These are phyloP conservation scores for Fusarium compactum DNA, from an alignment of 2,329 filamentous ascomycete genomes.

Conservation along the genomic window DNA sequence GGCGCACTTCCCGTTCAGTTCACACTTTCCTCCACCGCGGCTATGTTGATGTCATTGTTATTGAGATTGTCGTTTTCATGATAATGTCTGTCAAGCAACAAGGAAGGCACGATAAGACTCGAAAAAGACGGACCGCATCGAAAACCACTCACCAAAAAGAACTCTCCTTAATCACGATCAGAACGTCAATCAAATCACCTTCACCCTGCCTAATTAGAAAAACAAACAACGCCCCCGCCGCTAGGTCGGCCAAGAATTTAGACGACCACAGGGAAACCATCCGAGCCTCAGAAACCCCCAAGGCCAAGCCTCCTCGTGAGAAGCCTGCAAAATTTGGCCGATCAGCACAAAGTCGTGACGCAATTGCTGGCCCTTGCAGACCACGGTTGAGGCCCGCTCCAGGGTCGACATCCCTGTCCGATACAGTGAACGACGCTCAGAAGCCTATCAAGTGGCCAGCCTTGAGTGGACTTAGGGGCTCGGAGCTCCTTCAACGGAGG, in stretches of 20 bases:
- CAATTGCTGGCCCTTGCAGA: constrained; percentile 48
- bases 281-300: constrained; percentile 34
- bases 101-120: not conserved
- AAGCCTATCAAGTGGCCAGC: constrained; percentile 23
- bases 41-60: constrained; percentile 36
- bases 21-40: not conserved
- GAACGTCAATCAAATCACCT: constrained; percentile 15
- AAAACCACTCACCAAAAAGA: constrained; percentile 24
- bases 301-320: constrained; percentile 37
- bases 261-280: constrained; percentile 35
- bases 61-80: constrained; percentile 28
- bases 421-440: not conserved
- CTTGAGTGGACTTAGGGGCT: constrained; percentile 19
- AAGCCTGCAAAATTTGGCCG: constrained; percentile 45
- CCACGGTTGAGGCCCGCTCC: constrained; percentile 36
- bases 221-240: constrained; percentile 35
- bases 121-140: not conserved
- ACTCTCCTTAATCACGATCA: not conserved
- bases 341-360: constrained; percentile 50
- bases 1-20: not conserved
- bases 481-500: constrained; percentile 15
- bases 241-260: constrained; percentile 38
- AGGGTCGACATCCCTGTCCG: constrained; percentile 13
- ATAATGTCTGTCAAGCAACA: not conserved
- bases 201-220: constrained; percentile 33